Percentiles rank a stretch among this genome's conserved stretches.
phyloP scores from a whole-genome alignment of 2,329 filamentous ascomycete species.

The Zalaria sp. region DNA sequence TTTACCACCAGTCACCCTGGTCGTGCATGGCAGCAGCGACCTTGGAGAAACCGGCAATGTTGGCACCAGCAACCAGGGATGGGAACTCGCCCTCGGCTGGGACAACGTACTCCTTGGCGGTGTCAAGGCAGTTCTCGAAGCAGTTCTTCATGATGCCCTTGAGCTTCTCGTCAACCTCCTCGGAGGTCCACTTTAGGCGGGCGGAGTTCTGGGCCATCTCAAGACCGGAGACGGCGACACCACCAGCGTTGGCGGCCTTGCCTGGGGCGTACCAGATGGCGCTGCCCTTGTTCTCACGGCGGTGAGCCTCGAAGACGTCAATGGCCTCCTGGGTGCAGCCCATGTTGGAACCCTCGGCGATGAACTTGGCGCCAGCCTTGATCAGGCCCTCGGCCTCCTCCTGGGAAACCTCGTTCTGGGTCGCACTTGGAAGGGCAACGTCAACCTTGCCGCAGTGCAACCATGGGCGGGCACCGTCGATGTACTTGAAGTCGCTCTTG shows the following conservation, averaged over 20 bases:
- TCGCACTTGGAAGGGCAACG: conserved; percentile 81
- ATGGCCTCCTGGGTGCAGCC: conserved; percentile 94
- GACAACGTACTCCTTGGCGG: conserved; percentile 76
- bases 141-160: conserved; percentile 90
- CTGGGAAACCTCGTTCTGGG: conserved; percentile 91
- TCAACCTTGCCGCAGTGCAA: conserved; percentile 79
- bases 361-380: conserved; percentile 61
- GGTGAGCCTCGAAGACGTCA: conserved; percentile 72
- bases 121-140: conserved; percentile 79
- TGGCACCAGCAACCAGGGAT: conserved; percentile 80
- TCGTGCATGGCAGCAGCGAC: conserved; percentile 88
- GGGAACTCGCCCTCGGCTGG: conserved; percentile 71
- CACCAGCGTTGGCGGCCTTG: conserved; percentile 94
- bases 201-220: conserved; percentile 98
- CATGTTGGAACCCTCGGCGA: conserved; percentile 98
- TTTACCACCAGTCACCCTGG: conserved; percentile 81
- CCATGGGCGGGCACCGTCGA: conserved; percentile 83
- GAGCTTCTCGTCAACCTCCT: conserved; percentile 85
- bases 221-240: conserved; percentile 90
- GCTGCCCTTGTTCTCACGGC: conserved; percentile 51
- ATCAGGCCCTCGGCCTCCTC: conserved; percentile 81
- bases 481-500: conserved; percentile 63
- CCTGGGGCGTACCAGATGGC: conserved; percentile 90
- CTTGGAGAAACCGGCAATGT: conserved; percentile 97
- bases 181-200: conserved; percentile 69